Evolutionary conservation across 139 green algal species (phyloP).

Genomic region (Chlamydomonas sp.): DNA sequence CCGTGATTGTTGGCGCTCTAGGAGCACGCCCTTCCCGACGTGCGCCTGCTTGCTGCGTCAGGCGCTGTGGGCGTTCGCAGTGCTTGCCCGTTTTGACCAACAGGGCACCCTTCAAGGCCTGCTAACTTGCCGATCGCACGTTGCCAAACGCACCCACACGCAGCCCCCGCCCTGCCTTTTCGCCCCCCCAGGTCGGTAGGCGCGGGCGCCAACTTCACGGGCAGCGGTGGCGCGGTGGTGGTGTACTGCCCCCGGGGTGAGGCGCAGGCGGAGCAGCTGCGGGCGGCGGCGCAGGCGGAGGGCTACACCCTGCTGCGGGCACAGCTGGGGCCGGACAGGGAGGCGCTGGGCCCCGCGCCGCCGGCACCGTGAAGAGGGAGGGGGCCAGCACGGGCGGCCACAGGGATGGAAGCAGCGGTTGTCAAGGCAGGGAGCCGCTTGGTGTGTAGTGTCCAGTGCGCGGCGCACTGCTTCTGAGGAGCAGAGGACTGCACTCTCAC

Average conservation of each 20-base stretch:
- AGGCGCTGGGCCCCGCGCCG: too few species aligned
- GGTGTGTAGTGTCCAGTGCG: too few species aligned
- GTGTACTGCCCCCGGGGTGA: constrained; percentile 63
- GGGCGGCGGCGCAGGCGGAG: background rate
- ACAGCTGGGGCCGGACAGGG: background rate
- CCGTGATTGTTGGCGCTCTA: background rate
- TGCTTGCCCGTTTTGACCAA: background rate
- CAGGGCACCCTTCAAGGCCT: background rate
- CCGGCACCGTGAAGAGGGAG: too few species aligned
- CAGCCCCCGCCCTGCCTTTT: background rate
- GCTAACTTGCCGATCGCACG: background rate
- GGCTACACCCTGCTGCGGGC: background rate
- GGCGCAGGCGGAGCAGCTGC: constrained; percentile 22
- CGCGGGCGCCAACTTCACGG: constrained; percentile 88
- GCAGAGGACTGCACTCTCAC: too few species aligned
- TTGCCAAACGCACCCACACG: background rate
- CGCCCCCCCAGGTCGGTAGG: constrained; percentile 51
- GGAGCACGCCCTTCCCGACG: background rate
- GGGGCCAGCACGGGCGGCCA: too few species aligned
- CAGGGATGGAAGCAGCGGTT: too few species aligned
- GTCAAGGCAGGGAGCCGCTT: too few species aligned
- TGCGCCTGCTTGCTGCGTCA: background rate
- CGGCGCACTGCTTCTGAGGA: too few species aligned
- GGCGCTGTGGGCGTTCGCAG: background rate
- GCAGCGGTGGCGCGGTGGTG: constrained; percentile 85